phyloP scores from a whole-genome alignment of 208 protist species.

The Trichomonas vaginalis region DNA sequence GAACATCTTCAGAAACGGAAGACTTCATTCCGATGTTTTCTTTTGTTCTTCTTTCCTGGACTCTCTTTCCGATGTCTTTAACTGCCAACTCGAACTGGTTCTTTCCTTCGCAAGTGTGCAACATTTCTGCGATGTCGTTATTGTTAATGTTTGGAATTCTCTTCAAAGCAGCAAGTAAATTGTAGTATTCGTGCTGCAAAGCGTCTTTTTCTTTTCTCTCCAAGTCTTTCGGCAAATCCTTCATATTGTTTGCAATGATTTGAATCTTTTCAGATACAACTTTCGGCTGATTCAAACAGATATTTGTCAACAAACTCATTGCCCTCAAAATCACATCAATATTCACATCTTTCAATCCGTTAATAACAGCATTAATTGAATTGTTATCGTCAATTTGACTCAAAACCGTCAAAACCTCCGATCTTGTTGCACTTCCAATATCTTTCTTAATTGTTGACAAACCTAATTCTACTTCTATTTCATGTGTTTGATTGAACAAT shows the following conservation, averaged over 20 bases:
- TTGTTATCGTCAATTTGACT: background rate
- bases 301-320: background rate
- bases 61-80: too few species aligned
- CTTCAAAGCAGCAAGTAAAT: background rate
- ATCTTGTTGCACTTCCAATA: background rate
- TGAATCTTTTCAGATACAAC: background rate
- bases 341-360: background rate
- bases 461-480: background rate
- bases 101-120: background rate
- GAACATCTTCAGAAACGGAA: too few species aligned
- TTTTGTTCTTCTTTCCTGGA: too few species aligned
- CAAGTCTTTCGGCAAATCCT: too few species aligned
- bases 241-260: background rate
- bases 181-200: background rate
- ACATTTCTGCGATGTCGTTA: background rate
- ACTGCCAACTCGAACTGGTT: background rate
- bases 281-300: background rate
- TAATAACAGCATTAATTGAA: background rate
- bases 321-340: background rate
- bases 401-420: background rate
- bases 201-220: background rate
- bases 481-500: background rate
- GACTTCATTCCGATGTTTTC: too few species aligned
- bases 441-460: background rate
- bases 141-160: background rate